These are phyloP conservation scores for Aspergillus cejpii DNA, from an alignment of 2,329 filamentous ascomycete genomes.

Conservation along the genomic window DNA sequence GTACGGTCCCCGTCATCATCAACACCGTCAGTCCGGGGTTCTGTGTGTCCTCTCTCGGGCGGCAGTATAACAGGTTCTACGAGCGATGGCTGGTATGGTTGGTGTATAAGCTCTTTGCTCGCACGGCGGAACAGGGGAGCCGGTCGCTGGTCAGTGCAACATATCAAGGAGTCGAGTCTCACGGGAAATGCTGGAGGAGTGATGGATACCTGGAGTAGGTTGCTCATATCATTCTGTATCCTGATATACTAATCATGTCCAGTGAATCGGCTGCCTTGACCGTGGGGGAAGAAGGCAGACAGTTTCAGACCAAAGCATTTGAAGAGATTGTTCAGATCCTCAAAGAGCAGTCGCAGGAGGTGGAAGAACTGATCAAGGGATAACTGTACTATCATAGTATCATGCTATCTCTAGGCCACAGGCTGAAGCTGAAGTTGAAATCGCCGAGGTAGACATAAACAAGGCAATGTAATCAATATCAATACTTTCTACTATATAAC, in stretches of 20 bases:
- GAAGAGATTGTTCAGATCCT: constrained; percentile 36
- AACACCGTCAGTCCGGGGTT: constrained; percentile 43
- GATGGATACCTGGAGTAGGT: constrained; percentile 36
- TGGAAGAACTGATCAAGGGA: constrained; percentile 13
- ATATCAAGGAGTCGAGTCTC: constrained; percentile 37
- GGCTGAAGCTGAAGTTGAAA: too few relatives aligned
- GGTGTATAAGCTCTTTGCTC: constrained; percentile 36
- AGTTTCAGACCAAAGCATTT: constrained; percentile 38
- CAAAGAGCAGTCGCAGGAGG: constrained; percentile 18
- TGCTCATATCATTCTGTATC: background rate
- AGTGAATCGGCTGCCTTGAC: constrained; percentile 33
- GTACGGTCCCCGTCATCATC: constrained; percentile 37
- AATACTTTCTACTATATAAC: too few relatives aligned
- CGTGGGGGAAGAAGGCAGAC: constrained; percentile 28
- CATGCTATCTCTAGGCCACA: too few relatives aligned
- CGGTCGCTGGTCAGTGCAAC: constrained; percentile 41
- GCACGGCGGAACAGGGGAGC: constrained; percentile 41
- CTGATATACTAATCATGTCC: constrained; percentile 3
- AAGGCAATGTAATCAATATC: too few relatives aligned
- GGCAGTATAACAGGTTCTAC: constrained; percentile 35
- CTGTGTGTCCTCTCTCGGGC: constrained; percentile 39
- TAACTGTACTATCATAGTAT: too few relatives aligned
- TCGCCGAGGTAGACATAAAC: too few relatives aligned
- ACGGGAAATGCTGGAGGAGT: constrained; percentile 42
- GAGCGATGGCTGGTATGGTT: constrained; percentile 31